These are phyloP conservation scores for Noccaea bulbosa DNA, from an alignment of 345 rosid species.

Conservation along the genomic window DNA sequence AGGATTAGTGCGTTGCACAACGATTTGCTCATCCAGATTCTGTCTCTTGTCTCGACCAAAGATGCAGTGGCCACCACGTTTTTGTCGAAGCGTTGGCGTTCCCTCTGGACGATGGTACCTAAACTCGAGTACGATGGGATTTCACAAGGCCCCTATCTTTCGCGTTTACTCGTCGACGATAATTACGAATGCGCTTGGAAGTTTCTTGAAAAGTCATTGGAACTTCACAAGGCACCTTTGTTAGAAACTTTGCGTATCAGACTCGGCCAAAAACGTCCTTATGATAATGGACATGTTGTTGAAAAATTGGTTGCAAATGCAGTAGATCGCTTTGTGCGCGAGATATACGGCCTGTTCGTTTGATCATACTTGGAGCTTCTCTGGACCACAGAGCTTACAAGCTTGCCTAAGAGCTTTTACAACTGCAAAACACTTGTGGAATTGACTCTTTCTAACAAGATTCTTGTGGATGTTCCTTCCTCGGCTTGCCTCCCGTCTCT, in stretches of 20 bases:
- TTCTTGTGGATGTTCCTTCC: background rate
- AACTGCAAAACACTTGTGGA: constrained; percentile 7
- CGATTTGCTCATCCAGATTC: too few species aligned
- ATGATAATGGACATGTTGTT: too few species aligned
- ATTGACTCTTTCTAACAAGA: background rate
- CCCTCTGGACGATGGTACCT: too few species aligned
- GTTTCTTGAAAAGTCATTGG: background rate
- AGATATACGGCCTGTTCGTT: too few species aligned
- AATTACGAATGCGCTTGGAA: too few species aligned
- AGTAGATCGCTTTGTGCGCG: background rate
- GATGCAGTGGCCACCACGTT: too few species aligned
- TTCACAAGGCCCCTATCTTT: too few species aligned
- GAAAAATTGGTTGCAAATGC: background rate
- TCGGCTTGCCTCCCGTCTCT: constrained; percentile 9
- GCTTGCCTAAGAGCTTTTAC: background rate
- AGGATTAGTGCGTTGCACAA: too few species aligned
- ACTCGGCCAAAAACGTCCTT: background rate
- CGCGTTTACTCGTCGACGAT: too few species aligned
- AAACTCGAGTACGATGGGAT: too few species aligned
- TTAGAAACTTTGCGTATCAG: background rate
- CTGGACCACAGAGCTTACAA: background rate
- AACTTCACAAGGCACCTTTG: background rate
- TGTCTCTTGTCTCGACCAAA: too few species aligned
- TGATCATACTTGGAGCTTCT: background rate
- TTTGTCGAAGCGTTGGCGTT: too few species aligned